These are phyloP conservation scores for Geotrichum carabidarum DNA, from an alignment of 1,139 yeast genomes.

Conservation along the genomic window DNA sequence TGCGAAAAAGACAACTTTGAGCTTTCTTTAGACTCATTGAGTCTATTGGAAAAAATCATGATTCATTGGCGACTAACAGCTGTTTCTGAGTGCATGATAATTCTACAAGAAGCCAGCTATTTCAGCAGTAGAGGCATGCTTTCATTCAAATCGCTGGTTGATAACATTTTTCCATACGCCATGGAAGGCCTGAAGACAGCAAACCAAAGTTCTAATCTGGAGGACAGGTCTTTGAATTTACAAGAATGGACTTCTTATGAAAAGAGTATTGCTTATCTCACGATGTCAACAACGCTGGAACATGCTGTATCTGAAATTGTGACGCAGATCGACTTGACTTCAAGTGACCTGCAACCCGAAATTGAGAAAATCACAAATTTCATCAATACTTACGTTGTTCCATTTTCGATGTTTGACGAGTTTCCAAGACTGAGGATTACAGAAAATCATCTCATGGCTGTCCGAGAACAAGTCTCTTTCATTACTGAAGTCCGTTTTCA, in stretches of 20 bases:
- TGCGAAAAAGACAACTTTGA: neutral
- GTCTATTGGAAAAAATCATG: constrained; percentile 5
- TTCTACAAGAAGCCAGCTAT: constrained; percentile 1
- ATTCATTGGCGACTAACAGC: constrained; percentile 11
- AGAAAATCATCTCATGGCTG: constrained; percentile 3
- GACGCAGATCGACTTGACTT: constrained; percentile 1
- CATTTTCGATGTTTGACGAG: constrained; percentile 9
- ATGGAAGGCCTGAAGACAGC: constrained; percentile 7
- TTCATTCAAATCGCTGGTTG: neutral
- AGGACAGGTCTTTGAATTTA: neutral
- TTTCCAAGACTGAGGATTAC: constrained; percentile 6
- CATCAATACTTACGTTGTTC: constrained; percentile 1
- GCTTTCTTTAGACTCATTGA: neutral
- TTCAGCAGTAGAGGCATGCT: neutral
- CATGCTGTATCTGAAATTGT: constrained; percentile 4
- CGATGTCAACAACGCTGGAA: constrained; percentile 3
- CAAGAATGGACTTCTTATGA: constrained; percentile 10
- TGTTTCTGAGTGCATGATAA: constrained; percentile 6
- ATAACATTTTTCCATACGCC: constrained; percentile 4
- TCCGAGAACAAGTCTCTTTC: neutral
- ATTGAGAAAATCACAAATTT: neutral
- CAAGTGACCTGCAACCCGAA: neutral
- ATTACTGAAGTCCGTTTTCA: neutral
- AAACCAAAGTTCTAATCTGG: neutral
- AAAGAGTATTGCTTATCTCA: constrained; percentile 7